Percentiles rank a stretch among this genome's conserved stretches.
Evolutionary conservation across 2,329 filamentous ascomycete genomes (phyloP).

Genomic region (Diaporthe sp.): DNA sequence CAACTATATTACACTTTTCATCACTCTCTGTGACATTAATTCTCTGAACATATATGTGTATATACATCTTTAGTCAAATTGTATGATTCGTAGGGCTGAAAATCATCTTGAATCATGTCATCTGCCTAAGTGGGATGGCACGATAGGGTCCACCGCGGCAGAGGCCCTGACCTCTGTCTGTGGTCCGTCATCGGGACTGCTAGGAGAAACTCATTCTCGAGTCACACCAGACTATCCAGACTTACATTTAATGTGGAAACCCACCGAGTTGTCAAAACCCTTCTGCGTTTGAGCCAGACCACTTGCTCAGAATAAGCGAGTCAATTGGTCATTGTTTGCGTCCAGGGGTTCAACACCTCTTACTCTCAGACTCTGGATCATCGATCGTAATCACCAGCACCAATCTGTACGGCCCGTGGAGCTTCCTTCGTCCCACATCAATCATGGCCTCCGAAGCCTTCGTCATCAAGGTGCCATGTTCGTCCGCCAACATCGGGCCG

Average conservation of each 20-base stretch:
- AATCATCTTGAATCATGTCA: conserved; percentile 2
- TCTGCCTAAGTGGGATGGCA: conserved; percentile 1
- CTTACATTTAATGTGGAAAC: not conserved
- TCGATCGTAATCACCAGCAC: not conserved
- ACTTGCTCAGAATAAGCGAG: not conserved
- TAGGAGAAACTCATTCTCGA: conserved; percentile 34
- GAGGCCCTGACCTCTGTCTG: not conserved
- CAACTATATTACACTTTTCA: too few relatives aligned
- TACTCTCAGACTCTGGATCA: not conserved
- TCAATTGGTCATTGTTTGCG: not conserved
- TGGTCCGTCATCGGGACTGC: conserved; percentile 41
- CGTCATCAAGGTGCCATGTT: conserved; percentile 87
- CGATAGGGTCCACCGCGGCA: conserved; percentile 21
- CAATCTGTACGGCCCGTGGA: not conserved
- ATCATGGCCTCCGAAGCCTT: conserved; percentile 64
- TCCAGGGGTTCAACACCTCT: conserved; percentile 36
- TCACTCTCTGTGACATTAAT: not conserved
- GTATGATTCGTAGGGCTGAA: not conserved
- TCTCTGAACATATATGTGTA: too few relatives aligned
- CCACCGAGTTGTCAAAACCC: not conserved
- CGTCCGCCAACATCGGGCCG: conserved; percentile 96
- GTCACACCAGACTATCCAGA: conserved; percentile 27
- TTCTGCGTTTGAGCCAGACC: not conserved
- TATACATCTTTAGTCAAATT: not conserved
- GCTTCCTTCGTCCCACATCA: not conserved